Evolutionary conservation across 805 yeast species (phyloP), one percentile per base, ranked within the genome.

Genomic region (Diddensiella transvaalensis): DNA sequence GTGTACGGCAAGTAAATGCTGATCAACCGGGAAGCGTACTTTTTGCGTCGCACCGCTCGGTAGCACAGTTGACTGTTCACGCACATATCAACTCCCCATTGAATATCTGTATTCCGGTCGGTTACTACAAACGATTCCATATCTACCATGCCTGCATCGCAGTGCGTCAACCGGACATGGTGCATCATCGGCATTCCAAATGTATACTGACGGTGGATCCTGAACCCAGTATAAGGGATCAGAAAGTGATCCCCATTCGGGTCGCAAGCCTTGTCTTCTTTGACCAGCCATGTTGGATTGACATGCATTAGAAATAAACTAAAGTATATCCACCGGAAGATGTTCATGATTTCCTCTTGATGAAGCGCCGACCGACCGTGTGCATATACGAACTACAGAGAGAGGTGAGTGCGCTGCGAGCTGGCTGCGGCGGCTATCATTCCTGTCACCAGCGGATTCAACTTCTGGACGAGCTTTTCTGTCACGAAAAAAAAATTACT

Each of bases 41-140:
- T 75, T 57, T 75, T 74, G 36, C 82, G 69, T 55, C 89, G 71
- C 63, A 78, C 85, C 48, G 82, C 60, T 49, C 81, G 79, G 57
- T 74, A 82, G 50, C 86, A 81, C 10, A 64, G 44, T 17, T 68
- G 48, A 3, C 36, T 11, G 35, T 43, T 32, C 17, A 53, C 46
- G 32, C 60, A 56, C 47, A 54, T 46, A 47, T 56, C 44, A 2
- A 21, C 59, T 2, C 65, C 64, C 85, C 85, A 81, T 32, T 71
- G 68, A 13, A 78, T 60, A 50, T 75, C 77, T 2, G 68, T 64
- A 3, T 63, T 61, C 1, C 69, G 63, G 2, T 61, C 62, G 1
- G 70, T 59, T 24, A 66, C 59, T 2, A 65, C 51, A 6, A 62
- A 62, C 22, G 74, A 66, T 44, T 71, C 76, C 65, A 70, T 74